Percentiles rank a stretch among this genome's conserved stretches.
Conservation (phyloP, 352 stramenopile species). For the Pythium pectinolyticum region DNA sequence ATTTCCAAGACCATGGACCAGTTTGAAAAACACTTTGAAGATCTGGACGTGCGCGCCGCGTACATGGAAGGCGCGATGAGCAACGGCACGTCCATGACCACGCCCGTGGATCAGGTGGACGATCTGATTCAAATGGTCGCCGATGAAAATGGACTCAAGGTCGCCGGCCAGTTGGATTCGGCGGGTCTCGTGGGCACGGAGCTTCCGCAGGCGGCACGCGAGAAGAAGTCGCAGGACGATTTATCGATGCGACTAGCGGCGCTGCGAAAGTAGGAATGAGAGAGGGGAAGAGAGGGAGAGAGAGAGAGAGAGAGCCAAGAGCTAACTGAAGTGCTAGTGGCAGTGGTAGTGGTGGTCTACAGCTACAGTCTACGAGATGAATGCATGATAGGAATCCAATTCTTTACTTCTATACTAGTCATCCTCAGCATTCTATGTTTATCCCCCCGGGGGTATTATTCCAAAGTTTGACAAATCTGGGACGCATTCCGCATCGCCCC, state of each 20-base stretch:
- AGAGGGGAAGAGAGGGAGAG: neutral
- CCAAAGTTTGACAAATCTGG: neutral
- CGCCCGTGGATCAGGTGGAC: slow-evolving; percentile 97
- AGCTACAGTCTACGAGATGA: too few species aligned
- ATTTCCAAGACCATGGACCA: slow-evolving; percentile 97
- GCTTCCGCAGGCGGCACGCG: slow-evolving; percentile 65
- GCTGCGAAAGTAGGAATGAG: slow-evolving; percentile 54
- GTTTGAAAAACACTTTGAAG: slow-evolving; percentile 99
- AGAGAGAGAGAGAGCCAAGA: too few species aligned
- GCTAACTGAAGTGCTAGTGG: too few species aligned
- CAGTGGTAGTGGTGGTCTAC: too few species aligned
- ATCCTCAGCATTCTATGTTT: too few species aligned
- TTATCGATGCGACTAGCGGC: slow-evolving; percentile 81
- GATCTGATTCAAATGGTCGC: slow-evolving; percentile 97
- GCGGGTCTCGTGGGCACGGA: slow-evolving; percentile 86
- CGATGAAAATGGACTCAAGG: slow-evolving; percentile 96
- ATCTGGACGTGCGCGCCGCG: slow-evolving; percentile 96
- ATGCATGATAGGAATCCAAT: too few species aligned
- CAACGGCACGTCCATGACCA: slow-evolving; percentile 93
- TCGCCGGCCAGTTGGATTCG: slow-evolving; percentile 93
- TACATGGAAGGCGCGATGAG: slow-evolving; percentile 99
- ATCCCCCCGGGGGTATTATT: neutral
- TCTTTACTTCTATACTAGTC: too few species aligned
- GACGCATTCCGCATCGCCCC: neutral
- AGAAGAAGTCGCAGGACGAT: slow-evolving; percentile 83